These are phyloP conservation scores for Xylogone sp. DNA, from an alignment of 2,329 filamentous ascomycete genomes.

Conservation along the genomic window DNA sequence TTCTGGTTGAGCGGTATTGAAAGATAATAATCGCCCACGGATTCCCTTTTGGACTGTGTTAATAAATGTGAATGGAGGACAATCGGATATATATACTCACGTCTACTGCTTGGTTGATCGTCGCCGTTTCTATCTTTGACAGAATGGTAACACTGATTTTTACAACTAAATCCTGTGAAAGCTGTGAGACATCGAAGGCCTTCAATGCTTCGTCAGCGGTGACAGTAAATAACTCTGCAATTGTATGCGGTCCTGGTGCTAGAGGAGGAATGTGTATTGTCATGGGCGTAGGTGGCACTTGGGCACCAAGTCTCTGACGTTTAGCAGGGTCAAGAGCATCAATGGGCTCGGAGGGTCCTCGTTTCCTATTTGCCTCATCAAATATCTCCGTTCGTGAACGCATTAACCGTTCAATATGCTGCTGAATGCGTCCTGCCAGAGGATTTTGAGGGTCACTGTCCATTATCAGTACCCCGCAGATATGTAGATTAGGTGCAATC, in stretches of 20 bases:
- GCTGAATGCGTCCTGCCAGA: slow-evolving; percentile 73
- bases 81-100: slow-evolving; percentile 39
- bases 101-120: slow-evolving; percentile 70
- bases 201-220: slow-evolving; percentile 71
- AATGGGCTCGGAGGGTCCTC: slow-evolving; percentile 65
- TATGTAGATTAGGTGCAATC: background rate
- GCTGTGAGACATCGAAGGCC: slow-evolving; percentile 76
- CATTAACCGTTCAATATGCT: slow-evolving; percentile 79
- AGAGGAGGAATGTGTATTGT: slow-evolving; percentile 63
- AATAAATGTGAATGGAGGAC: background rate
- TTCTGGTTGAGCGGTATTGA: slow-evolving; percentile 17
- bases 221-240: slow-evolving; percentile 83
- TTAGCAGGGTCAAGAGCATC: slow-evolving; percentile 76
- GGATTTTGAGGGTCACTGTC: slow-evolving; percentile 75
- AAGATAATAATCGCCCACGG: slow-evolving; percentile 40
- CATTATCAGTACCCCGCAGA: slow-evolving; percentile 19
- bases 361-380: slow-evolving; percentile 76
- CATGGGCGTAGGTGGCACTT: slow-evolving; percentile 33
- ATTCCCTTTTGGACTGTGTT: slow-evolving; percentile 39
- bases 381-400: slow-evolving; percentile 74
- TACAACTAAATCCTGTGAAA: slow-evolving; percentile 72
- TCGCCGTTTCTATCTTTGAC: slow-evolving; percentile 62
- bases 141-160: slow-evolving; percentile 81
- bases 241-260: slow-evolving; percentile 69
- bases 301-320: slow-evolving; percentile 65